Conservation (phyloP, 495 filamentous ascomycete species). For the Parachaetomium inaequale region DNA sequence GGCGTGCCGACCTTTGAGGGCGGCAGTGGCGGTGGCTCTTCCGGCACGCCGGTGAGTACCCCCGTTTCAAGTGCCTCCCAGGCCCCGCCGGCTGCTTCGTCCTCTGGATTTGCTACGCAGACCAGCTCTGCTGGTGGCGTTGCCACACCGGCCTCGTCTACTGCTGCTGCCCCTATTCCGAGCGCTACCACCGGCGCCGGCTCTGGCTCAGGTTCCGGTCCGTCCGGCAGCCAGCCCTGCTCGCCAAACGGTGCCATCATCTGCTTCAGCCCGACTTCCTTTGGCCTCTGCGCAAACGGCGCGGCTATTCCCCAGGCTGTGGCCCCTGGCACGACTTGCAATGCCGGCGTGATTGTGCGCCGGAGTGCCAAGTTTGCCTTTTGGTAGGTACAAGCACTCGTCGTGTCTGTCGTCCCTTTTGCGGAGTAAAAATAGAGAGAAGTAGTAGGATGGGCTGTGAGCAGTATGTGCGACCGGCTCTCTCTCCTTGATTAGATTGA, state of each 20-base stretch:
- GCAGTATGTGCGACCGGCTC: no score
- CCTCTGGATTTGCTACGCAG: not conserved
- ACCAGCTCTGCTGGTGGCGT: not conserved
- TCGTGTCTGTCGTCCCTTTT: no score
- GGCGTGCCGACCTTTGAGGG: conserved; percentile 20
- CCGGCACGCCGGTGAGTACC: not conserved
- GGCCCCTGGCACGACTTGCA: conserved; percentile 23
- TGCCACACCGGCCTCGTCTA: not conserved
- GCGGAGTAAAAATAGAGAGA: no score
- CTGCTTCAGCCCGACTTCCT: conserved; percentile 17
- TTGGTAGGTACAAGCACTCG: not conserved
- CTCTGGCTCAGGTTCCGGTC: not conserved
- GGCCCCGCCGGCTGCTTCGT: not conserved
- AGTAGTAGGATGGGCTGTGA: no score
- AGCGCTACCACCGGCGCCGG: conserved; percentile 8
- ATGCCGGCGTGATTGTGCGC: conserved; percentile 8
- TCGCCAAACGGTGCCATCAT: conserved; percentile 18
- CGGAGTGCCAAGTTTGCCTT: conserved; percentile 12
- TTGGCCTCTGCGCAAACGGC: conserved; percentile 24
- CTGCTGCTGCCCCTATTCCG: not conserved
- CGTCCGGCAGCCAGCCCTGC: conserved; percentile 12
- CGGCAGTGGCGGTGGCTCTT: not conserved
- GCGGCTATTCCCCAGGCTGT: conserved; percentile 17
- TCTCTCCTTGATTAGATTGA: no score
- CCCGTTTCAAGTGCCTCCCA: not conserved